These are phyloP conservation scores for Rhizophagus prolifer DNA, from an alignment of 192 early-diverging fungal species.

Conservation along the genomic window DNA sequence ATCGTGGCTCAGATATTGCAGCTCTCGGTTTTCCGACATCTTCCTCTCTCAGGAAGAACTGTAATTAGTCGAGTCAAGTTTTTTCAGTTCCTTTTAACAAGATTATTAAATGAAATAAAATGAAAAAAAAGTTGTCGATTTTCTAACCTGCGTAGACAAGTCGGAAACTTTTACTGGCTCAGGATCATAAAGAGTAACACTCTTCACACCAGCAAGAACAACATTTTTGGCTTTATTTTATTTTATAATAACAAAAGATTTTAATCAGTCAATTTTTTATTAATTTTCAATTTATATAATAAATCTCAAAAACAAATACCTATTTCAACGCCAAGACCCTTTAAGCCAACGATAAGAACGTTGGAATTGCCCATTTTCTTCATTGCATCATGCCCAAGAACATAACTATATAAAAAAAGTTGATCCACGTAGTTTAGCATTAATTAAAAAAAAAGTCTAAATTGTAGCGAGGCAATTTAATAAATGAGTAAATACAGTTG, in stretches of 20 bases:
- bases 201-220: constrained; percentile 97
- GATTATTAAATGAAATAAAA: background rate
- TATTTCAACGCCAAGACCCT: constrained; percentile 97
- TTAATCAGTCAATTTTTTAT: background rate
- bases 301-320: constrained; percentile 52
- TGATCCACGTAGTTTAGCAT: background rate
- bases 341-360: constrained; percentile 93
- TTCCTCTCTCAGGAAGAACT: constrained; percentile 86
- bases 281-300: background rate
- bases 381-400: constrained; percentile 95
- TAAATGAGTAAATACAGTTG: constrained; percentile 80
- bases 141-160: constrained; percentile 81
- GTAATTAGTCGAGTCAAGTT: background rate
- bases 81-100: background rate
- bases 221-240: constrained; percentile 86
- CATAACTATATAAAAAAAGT: constrained; percentile 62
- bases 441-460: background rate
- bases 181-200: constrained; percentile 93
- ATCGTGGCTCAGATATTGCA: constrained; percentile 66
- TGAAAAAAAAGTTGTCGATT: background rate
- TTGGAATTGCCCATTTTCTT: constrained; percentile 95
- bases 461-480: constrained; percentile 28
- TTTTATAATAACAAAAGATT: background rate
- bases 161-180: constrained; percentile 73
- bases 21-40: constrained; percentile 90